Percentiles rank a stretch among this genome's conserved stretches.
Evolutionary conservation across 768 basidiomycete genomes (phyloP).

Genomic region (Strobilomyces dryophilus): DNA sequence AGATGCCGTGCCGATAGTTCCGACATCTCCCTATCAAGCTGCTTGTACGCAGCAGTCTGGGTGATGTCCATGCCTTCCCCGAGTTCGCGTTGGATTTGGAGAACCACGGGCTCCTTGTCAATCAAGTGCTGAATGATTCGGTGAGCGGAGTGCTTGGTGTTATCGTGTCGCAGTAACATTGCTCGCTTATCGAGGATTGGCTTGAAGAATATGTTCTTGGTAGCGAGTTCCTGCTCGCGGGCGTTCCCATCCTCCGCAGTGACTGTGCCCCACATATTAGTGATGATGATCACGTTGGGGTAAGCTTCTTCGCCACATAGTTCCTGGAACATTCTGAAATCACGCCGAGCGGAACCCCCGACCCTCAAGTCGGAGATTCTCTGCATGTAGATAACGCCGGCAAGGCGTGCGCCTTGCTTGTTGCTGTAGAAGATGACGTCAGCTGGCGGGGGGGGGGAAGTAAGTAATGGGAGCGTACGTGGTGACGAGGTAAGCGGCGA

Average conservation of each 20-base stretch:
- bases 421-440: slow-evolving; percentile 23
- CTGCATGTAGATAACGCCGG: slow-evolving; percentile 52
- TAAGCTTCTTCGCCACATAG: slow-evolving; percentile 52
- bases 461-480: slow-evolving; percentile 20
- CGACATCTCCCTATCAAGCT: slow-evolving; percentile 47
- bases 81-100: slow-evolving; percentile 55
- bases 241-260: slow-evolving; percentile 32
- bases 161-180: slow-evolving; percentile 39
- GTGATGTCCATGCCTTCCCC: slow-evolving; percentile 44
- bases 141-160: slow-evolving; percentile 41
- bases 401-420: slow-evolving; percentile 35
- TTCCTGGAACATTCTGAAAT: slow-evolving; percentile 48
- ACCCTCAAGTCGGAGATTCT: slow-evolving; percentile 48
- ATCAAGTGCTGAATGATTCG: slow-evolving; percentile 42
- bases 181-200: slow-evolving; percentile 45
- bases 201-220: slow-evolving; percentile 44
- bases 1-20: slow-evolving; percentile 43
- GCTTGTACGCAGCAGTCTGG: slow-evolving; percentile 51
- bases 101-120: slow-evolving; percentile 36
- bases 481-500: slow-evolving; percentile 37
- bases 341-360: slow-evolving; percentile 44
- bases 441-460: background rate
- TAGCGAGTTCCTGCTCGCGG: slow-evolving; percentile 44
- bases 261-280: slow-evolving; percentile 50
- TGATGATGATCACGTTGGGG: slow-evolving; percentile 46